Conservation (phyloP, 768 basidiomycete species). For the Hygrophoropsis aurantiaca region DNA sequence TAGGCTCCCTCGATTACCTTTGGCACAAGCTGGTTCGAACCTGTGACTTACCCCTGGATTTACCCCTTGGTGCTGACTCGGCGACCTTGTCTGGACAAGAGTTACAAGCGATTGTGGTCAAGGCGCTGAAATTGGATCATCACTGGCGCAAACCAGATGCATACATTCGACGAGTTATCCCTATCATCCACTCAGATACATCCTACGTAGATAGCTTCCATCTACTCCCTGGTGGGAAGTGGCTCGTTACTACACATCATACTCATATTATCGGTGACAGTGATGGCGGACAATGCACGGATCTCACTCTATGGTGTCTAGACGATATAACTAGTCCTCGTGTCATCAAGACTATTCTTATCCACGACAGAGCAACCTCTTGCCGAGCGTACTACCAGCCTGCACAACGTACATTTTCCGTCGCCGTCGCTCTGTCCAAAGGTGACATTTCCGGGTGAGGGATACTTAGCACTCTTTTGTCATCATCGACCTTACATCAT, state of each 20-base stretch:
- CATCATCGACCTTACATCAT: background rate
- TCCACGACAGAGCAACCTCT: slow-evolving; percentile 32
- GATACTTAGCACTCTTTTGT: background rate
- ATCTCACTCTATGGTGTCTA: slow-evolving; percentile 46
- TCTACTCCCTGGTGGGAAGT: slow-evolving; percentile 44
- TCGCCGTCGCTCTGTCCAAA: slow-evolving; percentile 18
- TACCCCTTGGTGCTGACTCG: slow-evolving; percentile 33
- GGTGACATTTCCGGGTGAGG: slow-evolving; percentile 19
- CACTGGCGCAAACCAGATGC: slow-evolving; percentile 46
- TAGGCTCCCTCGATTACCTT: slow-evolving; percentile 49
- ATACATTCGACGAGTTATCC: slow-evolving; percentile 34
- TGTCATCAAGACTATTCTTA: slow-evolving; percentile 27
- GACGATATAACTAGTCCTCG: slow-evolving; percentile 24
- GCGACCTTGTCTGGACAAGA: slow-evolving; percentile 36
- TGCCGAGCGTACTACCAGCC: slow-evolving; percentile 30
- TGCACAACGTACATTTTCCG: slow-evolving; percentile 14
- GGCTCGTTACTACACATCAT: slow-evolving; percentile 47
- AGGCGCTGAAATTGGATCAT: slow-evolving; percentile 47
- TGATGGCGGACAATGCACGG: slow-evolving; percentile 32
- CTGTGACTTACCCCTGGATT: slow-evolving; percentile 40
- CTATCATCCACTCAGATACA: slow-evolving; percentile 33
- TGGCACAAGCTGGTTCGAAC: slow-evolving; percentile 45
- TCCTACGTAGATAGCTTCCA: slow-evolving; percentile 46
- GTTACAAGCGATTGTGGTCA: slow-evolving; percentile 41
- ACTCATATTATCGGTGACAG: no score